Evolutionary conservation across 1,284 basidiomycete species (phyloP).

Genomic region (Rhodofomes roseus): DNA sequence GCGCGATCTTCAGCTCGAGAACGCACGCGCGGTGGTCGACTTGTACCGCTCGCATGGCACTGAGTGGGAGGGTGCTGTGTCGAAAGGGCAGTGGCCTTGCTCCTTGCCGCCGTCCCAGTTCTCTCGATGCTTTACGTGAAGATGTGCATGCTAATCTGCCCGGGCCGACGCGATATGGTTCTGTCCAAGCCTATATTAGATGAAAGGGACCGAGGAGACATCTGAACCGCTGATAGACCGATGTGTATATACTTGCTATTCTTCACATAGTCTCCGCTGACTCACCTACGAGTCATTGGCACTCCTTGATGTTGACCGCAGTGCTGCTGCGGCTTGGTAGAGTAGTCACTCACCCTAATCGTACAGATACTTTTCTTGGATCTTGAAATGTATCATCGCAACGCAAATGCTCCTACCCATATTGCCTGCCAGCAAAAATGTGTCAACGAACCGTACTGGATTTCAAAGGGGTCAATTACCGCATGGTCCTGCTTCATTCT

Average conservation of each 20-base stretch:
- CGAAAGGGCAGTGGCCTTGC: constrained; percentile 67
- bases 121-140: constrained; percentile 69
- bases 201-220: background rate
- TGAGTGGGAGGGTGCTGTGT: constrained; percentile 65
- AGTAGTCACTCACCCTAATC: no score
- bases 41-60: constrained; percentile 65
- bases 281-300: no score
- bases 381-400: no score
- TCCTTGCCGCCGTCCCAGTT: constrained; percentile 72
- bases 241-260: background rate
- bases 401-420: background rate
- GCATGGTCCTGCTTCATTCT: no score
- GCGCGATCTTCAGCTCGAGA: constrained; percentile 53
- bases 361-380: no score
- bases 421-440: background rate
- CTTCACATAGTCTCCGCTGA: background rate
- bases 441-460: no score
- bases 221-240: background rate
- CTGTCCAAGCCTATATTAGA: background rate
- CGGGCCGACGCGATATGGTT: background rate
- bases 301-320: no score
- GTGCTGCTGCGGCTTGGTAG: background rate
- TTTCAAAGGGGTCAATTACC: no score
- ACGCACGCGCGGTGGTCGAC: constrained; percentile 71
- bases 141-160: background rate